A percentile compares a stretch with the other conserved stretches of the same genome.
These are phyloP conservation scores for Mycena galopus DNA, from an alignment of 768 basidiomycete genomes.

Conservation along the genomic window DNA sequence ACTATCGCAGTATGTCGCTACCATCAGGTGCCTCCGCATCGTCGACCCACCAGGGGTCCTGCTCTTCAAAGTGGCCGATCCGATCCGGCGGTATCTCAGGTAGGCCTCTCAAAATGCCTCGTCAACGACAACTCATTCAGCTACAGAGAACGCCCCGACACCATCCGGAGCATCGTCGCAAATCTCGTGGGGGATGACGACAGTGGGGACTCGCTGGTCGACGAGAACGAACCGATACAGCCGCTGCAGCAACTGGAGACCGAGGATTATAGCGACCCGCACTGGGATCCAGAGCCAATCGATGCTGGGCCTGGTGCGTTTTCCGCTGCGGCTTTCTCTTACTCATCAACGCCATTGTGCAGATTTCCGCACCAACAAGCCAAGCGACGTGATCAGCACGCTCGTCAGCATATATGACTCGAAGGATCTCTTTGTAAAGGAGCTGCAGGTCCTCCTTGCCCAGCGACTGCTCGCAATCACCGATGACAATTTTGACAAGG, in stretches of 20 bases:
- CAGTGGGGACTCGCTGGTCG: constrained; percentile 83
- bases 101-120: constrained; percentile 38
- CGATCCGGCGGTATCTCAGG: constrained; percentile 92
- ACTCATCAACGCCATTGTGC: constrained; percentile 7
- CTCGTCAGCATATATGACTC: constrained; percentile 98
- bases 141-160: constrained; percentile 86
- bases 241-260: constrained; percentile 80
- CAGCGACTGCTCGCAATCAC: constrained; percentile 85
- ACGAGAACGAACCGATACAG: constrained; percentile 86
- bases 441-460: constrained; percentile 92
- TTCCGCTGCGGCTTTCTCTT: background rate
- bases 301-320: constrained; percentile 92
- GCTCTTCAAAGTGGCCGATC: constrained; percentile 93
- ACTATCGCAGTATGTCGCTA: constrained; percentile 89
- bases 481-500: constrained; percentile 84
- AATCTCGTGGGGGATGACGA: constrained; percentile 91
- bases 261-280: constrained; percentile 91
- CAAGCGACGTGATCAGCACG: constrained; percentile 94
- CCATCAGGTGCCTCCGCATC: constrained; percentile 90
- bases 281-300: constrained; percentile 96
- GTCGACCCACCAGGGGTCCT: constrained; percentile 95
- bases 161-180: constrained; percentile 93
- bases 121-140: background rate
- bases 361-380: constrained; percentile 94
- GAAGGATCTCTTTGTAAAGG: constrained; percentile 95